phyloP scores from a whole-genome alignment of 225 moss, liverwort and hornwort species.

The Pseudoscleropodium purum region DNA sequence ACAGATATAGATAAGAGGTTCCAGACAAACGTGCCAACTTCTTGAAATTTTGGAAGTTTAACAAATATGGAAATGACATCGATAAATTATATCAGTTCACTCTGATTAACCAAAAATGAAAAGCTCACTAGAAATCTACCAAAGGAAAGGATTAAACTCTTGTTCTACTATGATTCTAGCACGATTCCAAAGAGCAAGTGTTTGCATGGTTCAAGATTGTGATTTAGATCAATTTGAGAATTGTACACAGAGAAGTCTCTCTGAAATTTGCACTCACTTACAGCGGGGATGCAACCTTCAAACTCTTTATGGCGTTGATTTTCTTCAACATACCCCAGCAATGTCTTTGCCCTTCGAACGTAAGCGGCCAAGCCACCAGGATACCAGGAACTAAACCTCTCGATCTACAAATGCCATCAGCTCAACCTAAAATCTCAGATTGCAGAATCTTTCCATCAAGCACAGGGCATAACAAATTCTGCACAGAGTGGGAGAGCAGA shows the following conservation, averaged over 20 bases:
- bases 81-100: not conserved
- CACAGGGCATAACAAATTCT: not conserved
- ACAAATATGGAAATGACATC: not conserved
- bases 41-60: not conserved
- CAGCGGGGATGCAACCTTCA: conserved; percentile 49
- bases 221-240: not conserved
- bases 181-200: not conserved
- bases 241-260: not conserved
- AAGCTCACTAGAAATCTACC: not conserved
- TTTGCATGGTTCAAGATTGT: not conserved
- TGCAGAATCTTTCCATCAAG: not conserved
- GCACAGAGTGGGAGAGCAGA: not conserved
- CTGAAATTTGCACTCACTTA: conserved; percentile 9
- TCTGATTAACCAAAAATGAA: not conserved
- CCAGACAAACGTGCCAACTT: not conserved
- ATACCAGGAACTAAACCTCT: conserved; percentile 53
- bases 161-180: not conserved
- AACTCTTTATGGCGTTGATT: conserved; percentile 35
- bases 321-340: conserved; percentile 44
- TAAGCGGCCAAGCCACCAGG: conserved; percentile 65
- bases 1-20: not conserved
- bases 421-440: not conserved
- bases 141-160: not conserved
- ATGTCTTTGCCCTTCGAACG: conserved; percentile 47
- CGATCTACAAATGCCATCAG: conserved; percentile 22